Percentiles rank a stretch among this genome's conserved stretches.
Conservation (phyloP, 139 green algal species). For the Cymbomonas tetramitiformis region DNA sequence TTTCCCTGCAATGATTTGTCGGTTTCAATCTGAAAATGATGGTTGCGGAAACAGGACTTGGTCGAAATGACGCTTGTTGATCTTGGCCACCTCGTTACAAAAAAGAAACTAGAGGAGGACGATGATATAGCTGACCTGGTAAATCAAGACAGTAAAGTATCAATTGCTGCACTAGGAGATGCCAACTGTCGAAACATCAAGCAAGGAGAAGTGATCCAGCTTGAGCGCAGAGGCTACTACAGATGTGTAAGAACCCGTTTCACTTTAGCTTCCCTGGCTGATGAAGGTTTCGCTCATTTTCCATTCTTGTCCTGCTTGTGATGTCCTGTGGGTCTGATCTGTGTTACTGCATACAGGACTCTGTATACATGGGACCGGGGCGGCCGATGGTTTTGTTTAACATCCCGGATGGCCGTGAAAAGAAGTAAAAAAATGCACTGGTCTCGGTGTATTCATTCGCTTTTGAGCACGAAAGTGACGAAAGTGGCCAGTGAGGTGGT, state of each 20-base stretch:
- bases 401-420: slow-evolving; percentile 77
- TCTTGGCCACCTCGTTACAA: slow-evolving; percentile 89
- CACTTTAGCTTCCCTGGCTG: no score
- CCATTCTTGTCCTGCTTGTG: no score
- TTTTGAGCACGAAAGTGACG: no score
- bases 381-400: slow-evolving; percentile 69
- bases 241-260: no score
- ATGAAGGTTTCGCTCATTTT: no score
- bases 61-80: slow-evolving; percentile 44
- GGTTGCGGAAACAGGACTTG: no score
- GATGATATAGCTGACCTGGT: slow-evolving; percentile 66
- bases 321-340: no score
- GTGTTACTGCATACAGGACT: slow-evolving; percentile 87
- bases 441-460: no score
- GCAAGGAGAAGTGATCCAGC: slow-evolving; percentile 86
- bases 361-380: slow-evolving; percentile 29
- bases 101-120: slow-evolving; percentile 83
- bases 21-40: no score
- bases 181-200: slow-evolving; percentile 77
- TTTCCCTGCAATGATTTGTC: no score
- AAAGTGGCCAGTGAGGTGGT: no score
- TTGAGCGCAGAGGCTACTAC: slow-evolving; percentile 94
- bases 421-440: no score
- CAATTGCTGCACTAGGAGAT: slow-evolving; percentile 59
- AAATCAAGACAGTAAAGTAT: slow-evolving; percentile 24